Evolutionary conservation across 1,284 basidiomycete species (phyloP), one percentile per base, ranked within the genome.

Genomic region (Pseudozyma sp.): DNA sequence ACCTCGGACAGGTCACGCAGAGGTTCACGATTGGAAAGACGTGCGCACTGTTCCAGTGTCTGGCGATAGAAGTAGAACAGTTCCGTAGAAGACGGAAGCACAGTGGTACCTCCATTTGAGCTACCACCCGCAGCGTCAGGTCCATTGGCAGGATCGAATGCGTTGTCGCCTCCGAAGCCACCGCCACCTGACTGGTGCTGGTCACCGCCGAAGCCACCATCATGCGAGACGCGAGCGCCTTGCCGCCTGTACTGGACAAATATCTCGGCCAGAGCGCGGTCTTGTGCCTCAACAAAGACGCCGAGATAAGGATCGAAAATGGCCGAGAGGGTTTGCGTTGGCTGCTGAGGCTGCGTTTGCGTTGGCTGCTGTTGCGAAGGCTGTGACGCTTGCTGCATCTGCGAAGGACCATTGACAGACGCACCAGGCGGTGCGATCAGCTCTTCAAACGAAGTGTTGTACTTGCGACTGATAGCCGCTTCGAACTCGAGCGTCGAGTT

Each of bases 51-150:
- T 64, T 99, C 97, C 49, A 99, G 86, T 47, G 92, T 95, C 83
- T 97, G 94, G 0, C 92, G 93, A 84, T 99, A 99, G 85, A 97
- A 94, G 85, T 96, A 96, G 87, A 99, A 99, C 40, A 99, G 87
- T 81, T 99, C 95, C 0, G 95, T 98, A 1, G 94, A 97, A 0
- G 93, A 95, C 0, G 94, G 93, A 3, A 98, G 88, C 0, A 99
- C 93, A 1, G 89, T 88, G 48, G 67, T 73, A 8, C 88, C 88
- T 58, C 95, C 93, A 12, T 92, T 85, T 25, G 61, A 43, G 39
- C 54, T 40, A 36, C 58, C 42, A 14, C 59, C 1, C 91, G 88
- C 89, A 50, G 77, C 78, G 78, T 92, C 90, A 82, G 66, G 39
- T 36, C 53, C 54, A 11, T 50, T 0, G 92, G 88, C 88, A 47